Evolutionary conservation across 2,329 filamentous ascomycete species (phyloP).

Genomic region (Exophiala sp.): DNA sequence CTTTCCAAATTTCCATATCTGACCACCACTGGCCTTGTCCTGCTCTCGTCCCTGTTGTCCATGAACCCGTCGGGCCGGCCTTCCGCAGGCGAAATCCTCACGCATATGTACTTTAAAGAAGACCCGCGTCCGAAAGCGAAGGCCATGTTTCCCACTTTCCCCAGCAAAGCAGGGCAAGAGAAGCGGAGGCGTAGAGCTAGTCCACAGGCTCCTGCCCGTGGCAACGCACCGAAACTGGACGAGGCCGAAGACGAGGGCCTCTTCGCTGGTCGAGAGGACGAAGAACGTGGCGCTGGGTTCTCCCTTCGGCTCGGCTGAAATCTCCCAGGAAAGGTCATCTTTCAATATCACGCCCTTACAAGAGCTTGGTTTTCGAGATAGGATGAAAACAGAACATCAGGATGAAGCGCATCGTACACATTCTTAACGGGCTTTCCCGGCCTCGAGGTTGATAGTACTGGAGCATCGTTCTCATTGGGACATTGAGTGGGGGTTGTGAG

Average conservation of each 20-base stretch:
- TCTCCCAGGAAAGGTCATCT: no score
- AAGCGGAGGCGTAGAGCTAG: constrained; percentile 67
- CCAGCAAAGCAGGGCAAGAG: constrained; percentile 90
- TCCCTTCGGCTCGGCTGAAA: constrained; percentile 57
- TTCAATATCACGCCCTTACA: not conserved
- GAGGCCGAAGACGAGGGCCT: constrained; percentile 65
- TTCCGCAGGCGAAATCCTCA: constrained; percentile 68
- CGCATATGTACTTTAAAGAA: constrained; percentile 81
- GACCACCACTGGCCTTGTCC: constrained; percentile 66
- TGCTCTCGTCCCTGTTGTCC: constrained; percentile 68
- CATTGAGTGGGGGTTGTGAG: no score
- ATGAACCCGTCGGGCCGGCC: constrained; percentile 72
- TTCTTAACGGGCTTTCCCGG: no score
- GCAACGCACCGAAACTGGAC: constrained; percentile 58
- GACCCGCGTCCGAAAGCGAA: constrained; percentile 86
- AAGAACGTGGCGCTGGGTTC: constrained; percentile 52
- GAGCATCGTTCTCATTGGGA: no score
- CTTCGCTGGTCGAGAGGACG: constrained; percentile 45
- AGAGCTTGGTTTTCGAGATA: no score
- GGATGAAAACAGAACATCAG: no score
- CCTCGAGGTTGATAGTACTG: no score
- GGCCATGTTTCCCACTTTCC: constrained; percentile 94
- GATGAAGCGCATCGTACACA: no score
- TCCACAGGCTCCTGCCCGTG: constrained; percentile 78
- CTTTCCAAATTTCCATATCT: constrained; percentile 72